phyloP scores from a whole-genome alignment of 169 alveolate genomes.

The Plasmodium ovale region DNA sequence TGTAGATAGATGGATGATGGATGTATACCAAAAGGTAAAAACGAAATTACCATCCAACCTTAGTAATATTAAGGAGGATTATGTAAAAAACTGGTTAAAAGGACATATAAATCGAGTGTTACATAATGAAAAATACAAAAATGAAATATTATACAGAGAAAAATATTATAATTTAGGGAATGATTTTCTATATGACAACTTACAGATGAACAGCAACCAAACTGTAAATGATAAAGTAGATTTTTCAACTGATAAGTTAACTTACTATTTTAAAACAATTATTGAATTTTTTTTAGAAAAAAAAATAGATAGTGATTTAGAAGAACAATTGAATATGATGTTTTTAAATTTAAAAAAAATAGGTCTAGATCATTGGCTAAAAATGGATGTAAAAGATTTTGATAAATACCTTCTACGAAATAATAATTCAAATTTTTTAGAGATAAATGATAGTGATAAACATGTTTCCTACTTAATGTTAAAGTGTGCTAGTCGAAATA shows the following conservation, averaged over 20 bases:
- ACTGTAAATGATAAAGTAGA: slow-evolving; percentile 13
- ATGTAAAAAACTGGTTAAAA: slow-evolving; percentile 54
- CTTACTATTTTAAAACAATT: slow-evolving; percentile 55
- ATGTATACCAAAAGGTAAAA: slow-evolving; percentile 59
- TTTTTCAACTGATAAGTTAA: slow-evolving; percentile 50
- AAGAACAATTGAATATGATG: slow-evolving; percentile 73
- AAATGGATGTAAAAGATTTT: slow-evolving; percentile 72
- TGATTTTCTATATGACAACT: slow-evolving; percentile 66
- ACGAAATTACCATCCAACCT: slow-evolving; percentile 39
- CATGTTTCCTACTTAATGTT: slow-evolving; percentile 45
- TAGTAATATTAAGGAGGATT: slow-evolving; percentile 25
- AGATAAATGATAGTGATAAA: slow-evolving; percentile 52
- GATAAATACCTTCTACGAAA: slow-evolving; percentile 69
- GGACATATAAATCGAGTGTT: slow-evolving; percentile 61
- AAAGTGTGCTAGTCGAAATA: slow-evolving; percentile 74
- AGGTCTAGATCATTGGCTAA: slow-evolving; percentile 62
- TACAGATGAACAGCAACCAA: slow-evolving; percentile 3
- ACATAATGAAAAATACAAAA: slow-evolving; percentile 39
- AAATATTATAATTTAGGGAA: slow-evolving; percentile 65
- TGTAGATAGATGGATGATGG: slow-evolving; percentile 68
- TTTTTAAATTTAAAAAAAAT: slow-evolving; percentile 73
- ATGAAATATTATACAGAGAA: slow-evolving; percentile 64
- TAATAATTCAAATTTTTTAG: slow-evolving; percentile 52
- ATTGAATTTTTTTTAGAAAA: slow-evolving; percentile 66
- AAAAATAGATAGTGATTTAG: slow-evolving; percentile 52